Evolutionary conservation across 2,329 filamentous ascomycete species (phyloP), one percentile per base, ranked within the genome.

Genomic region (Fusarium algeriense): DNA sequence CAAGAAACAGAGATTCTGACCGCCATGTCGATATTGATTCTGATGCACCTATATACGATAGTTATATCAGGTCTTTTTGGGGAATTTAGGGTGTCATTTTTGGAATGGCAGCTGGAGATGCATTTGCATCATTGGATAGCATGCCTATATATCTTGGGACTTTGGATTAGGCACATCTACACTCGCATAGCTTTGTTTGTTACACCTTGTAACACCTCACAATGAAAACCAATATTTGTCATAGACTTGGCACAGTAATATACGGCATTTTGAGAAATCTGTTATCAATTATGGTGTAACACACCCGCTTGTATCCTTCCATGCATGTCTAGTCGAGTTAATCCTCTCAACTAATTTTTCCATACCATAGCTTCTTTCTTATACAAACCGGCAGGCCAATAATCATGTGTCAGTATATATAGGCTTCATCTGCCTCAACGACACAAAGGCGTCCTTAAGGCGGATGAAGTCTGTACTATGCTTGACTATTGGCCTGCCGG

Each of bases 251-350:
- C 9, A 34, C 23, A 57, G 11, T 38, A 38, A 7, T 26, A 32
- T 14, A 40, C 2, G 9, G n/a, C 10, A 45, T 45, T 13, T 12
- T 8, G 48, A 48, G 44, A 26, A 34, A 46, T n/a, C 49, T 41
- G 26, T 71, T 43, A 30, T 56, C 50, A 60, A 72, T 71, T 65
- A 69, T 60, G 38, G 69, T 68, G 64, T 26, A 30, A 43, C 20
- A 45, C 68, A 64, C 69, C 59, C 69, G 69, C 69, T 71, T 58
- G 26, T 57, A 34, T 30, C 9, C 20, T 15, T 64, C 45, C 35
- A 69, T 68, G 55, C 38, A 60, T 49, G 52, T 38, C 65, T 45
- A 58, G 41, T 14, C 38, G 26, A 71, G 58, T 69, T 38, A 13
- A 45, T 60, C 41, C 37, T 49, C 35, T 62, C 58, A 35, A 4